phyloP scores from a whole-genome alignment of 2,329 filamentous ascomycete species.

The Sporothrix phasma region DNA sequence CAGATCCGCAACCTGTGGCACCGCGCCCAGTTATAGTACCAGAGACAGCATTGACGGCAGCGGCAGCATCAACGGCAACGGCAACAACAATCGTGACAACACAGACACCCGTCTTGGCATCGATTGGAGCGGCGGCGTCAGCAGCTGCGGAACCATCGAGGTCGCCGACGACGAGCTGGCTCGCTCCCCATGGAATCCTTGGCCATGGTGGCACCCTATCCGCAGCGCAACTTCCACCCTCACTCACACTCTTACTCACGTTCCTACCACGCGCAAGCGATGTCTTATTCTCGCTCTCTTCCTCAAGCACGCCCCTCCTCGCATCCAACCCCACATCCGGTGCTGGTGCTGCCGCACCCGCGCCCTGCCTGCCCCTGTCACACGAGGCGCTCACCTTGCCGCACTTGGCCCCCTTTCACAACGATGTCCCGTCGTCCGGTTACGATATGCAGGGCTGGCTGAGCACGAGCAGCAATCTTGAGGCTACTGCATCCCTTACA shows the following conservation, averaged over 20 bases:
- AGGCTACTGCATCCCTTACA: not conserved
- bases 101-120: not conserved
- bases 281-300: not conserved
- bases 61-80: not conserved
- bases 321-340: not conserved
- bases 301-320: not conserved
- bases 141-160: not conserved
- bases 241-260: not conserved
- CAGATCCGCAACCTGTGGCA: not conserved
- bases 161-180: not conserved
- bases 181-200: not conserved
- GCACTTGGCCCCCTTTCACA: conserved; percentile 10
- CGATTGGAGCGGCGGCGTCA: not conserved
- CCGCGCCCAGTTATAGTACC: not conserved
- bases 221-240: not conserved
- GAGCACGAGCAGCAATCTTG: not conserved
- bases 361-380: conserved; percentile 8
- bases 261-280: conserved; percentile 1
- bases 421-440: conserved; percentile 12
- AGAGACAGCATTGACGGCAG: no score
- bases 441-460: conserved; percentile 17
- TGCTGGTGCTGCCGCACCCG: not conserved
- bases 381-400: conserved; percentile 5
- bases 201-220: conserved; percentile 1
- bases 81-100: not conserved